A percentile compares a stretch with the other conserved stretches of the same genome.
These are phyloP conservation scores for Schwanniomyces vanrijiae DNA, from an alignment of 805 yeast species.

Conservation along the genomic window DNA sequence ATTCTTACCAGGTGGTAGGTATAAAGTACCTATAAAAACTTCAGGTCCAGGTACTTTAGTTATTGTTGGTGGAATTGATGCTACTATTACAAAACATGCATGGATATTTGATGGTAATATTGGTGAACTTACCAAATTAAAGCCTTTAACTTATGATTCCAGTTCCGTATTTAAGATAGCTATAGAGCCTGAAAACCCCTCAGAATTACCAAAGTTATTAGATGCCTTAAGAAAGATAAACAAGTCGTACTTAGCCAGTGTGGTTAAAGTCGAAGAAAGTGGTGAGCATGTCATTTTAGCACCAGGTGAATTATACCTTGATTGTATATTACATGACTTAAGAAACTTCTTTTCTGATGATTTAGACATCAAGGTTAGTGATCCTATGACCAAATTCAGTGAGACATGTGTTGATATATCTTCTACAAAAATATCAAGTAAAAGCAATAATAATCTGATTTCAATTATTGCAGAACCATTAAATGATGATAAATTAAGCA, in stretches of 20 bases:
- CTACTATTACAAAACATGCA: conserved; percentile 58
- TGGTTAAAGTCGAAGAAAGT: conserved; percentile 77
- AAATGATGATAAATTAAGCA: conserved; percentile 46
- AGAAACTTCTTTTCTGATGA: conserved; percentile 57
- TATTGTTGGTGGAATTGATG: conserved; percentile 62
- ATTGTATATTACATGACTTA: conserved; percentile 77
- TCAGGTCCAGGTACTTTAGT: conserved; percentile 70
- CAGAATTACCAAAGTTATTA: conserved; percentile 71
- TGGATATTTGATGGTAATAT: conserved; percentile 43
- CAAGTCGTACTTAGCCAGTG: conserved; percentile 64
- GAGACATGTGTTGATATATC: conserved; percentile 75
- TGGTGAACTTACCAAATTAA: conserved; percentile 24
- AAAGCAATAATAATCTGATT: conserved; percentile 54
- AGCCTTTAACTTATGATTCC: conserved; percentile 43
- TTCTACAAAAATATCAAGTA: conserved; percentile 62
- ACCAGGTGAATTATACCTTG: conserved; percentile 85
- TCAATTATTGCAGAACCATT: conserved; percentile 80
- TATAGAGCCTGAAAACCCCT: conserved; percentile 76
- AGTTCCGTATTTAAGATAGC: conserved; percentile 76
- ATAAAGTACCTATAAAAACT: conserved; percentile 52
- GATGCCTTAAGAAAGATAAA: conserved; percentile 66
- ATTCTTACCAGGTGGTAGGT: conserved; percentile 68
- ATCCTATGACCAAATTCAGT: conserved; percentile 74
- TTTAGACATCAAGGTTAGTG: conserved; percentile 77
- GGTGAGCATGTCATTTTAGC: conserved; percentile 84